Evolutionary conservation across 257 asterid species (phyloP).

Genomic region (Solanum habrochaites): DNA sequence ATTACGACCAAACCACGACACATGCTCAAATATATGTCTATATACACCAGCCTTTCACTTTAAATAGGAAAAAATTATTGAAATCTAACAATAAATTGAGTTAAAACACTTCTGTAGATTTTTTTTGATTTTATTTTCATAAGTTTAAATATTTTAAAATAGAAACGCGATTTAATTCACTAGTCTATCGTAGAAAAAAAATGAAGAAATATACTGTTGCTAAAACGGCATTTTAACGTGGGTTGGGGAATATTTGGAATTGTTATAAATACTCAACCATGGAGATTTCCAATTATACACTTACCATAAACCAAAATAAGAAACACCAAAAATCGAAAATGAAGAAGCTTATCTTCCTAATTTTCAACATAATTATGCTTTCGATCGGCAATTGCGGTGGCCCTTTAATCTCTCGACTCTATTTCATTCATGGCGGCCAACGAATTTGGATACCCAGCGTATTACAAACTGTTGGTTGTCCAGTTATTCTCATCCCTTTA

Average conservation of each 20-base stretch:
- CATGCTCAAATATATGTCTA: no score
- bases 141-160: no score
- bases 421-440: conserved; percentile 16
- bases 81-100: no score
- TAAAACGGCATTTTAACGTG: background rate
- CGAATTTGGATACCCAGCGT: conserved; percentile 14
- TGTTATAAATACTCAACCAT: background rate
- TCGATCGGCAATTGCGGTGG: conserved; percentile 8
- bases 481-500: conserved; percentile 10
- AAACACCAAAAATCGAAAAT: background rate
- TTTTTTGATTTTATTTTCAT: no score
- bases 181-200: no score
- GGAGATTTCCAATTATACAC: background rate
- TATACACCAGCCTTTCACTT: no score
- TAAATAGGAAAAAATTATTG: no score
- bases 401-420: conserved; percentile 15
- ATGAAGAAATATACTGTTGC: background rate
- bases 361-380: conserved; percentile 5
- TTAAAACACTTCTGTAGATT: no score
- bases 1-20: background rate
- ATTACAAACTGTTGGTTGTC: conserved; percentile 20
- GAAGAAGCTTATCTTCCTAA: background rate
- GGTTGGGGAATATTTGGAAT: background rate
- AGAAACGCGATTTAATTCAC: no score
- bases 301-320: background rate